Base-by-base conservation (phyloP, 371 early-diverging fungal genomes). In the Nematocida sp. region DNA sequence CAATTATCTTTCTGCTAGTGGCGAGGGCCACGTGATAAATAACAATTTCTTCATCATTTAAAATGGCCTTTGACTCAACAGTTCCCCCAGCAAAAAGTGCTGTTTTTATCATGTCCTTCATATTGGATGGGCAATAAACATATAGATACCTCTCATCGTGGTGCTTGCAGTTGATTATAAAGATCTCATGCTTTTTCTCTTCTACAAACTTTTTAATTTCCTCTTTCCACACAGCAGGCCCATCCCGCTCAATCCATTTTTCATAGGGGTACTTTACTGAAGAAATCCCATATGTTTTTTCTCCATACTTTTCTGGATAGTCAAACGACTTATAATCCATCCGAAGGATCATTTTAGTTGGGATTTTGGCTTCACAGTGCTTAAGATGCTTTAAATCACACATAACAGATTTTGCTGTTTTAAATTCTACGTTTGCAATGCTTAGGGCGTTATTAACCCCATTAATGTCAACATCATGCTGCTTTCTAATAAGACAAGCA, bases 301-400 rank as follows among this genome's bases (percentile, higher is more conserved):
- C 39, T 62, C 20, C 25, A 33, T 39, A 23, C 42, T 62, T 39
- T 47, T 66, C 18, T 25, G 76, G 76, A 57, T 60, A 78, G 67
- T 70, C 61, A 44, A 57, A 78, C n/a, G 69, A 15, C 71, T 78
- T 78, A 42, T 70, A 78, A 60, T 78, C 80, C 71, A 78, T 69
- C 39, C n/a, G 55, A 6, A 78, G 52, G 13, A 78, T 78, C 9
- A 69, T 9, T 4, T 69, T 69, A 9, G 52, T 70, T 33, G 33
- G 20, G 15, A 62, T 50, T 6, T 55, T 40, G n/a, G 1, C 5
- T 25, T 60, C 72, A 52, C 62, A 57, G 3, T 62, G 40, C 71
- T 69, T 78, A 6, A 23, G 18, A 5, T 70, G 52, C 20, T 71
- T 78, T 6, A 78, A 60, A 4, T 39, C 23, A 4, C 1, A n/a